Conservation (phyloP, 73 alveolate genomes). For the Paramecium sexaurelia region DNA sequence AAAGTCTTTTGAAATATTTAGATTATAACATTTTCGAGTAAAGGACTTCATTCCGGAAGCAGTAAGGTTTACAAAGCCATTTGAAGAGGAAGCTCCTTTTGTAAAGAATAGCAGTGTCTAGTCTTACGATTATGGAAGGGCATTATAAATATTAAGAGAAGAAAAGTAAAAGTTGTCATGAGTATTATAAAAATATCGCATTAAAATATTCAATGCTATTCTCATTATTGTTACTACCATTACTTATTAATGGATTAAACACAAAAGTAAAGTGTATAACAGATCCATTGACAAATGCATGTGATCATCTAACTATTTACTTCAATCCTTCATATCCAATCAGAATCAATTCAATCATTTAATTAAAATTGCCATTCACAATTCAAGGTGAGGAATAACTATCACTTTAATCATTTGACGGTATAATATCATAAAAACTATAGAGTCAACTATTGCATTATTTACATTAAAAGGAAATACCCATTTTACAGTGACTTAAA, state of each 20-base stretch:
- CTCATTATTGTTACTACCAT: conserved; percentile 1
- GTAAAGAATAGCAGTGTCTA: background rate
- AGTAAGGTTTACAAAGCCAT: background rate
- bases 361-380: background rate
- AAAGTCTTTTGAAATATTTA: background rate
- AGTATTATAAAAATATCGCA: background rate
- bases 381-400: background rate
- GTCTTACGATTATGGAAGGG: background rate
- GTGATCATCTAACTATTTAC: conserved; percentile 14
- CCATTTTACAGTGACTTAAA: background rate
- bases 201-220: background rate
- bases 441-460: background rate
- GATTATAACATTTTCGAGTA: background rate
- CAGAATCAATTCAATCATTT: background rate
- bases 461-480: background rate
- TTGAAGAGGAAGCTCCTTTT: conserved; percentile 55
- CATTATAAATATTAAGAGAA: conserved; percentile 33
- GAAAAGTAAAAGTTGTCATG: conserved; percentile 23
- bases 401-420: background rate
- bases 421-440: background rate
- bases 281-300: background rate
- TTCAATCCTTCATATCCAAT: background rate
- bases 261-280: background rate
- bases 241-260: background rate
- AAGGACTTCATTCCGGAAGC: conserved; percentile 46